Evolutionary conservation across 2,329 filamentous ascomycete species (phyloP), one percentile per base, ranked within the genome.

Genomic region (Epichloe amarillans): DNA sequence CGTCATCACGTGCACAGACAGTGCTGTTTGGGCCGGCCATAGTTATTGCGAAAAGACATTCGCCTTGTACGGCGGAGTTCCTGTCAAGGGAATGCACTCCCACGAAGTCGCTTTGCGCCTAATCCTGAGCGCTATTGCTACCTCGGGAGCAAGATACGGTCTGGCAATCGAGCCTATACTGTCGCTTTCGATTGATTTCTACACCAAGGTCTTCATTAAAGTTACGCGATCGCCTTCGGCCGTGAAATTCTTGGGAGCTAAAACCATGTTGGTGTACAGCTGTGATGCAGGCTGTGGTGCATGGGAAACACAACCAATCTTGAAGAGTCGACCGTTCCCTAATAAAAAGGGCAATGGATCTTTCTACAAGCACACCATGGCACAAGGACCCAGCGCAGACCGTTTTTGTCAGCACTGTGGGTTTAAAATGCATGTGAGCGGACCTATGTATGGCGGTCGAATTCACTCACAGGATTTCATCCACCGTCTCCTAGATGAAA

Each of bases 1-100:
- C 4, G 96, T 90, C 64, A 86, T 98, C 5, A 98, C 93, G 2
- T 98, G 93, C 68, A 98, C 93, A 0, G 93, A 98, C 66, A 90
- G 91, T 10, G 89, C 86, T 10, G 88, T 98, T 2, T 98, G 90
- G 77, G 91, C 91, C 1, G 95, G 91, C 0, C 86, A 88, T 58
- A 88, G 90, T 51, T 98, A 97, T 62, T 83, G 87, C 2, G 93
- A 98, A 66, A 98, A 98, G 72, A 81, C 88, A 3, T 98, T 83
- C 65, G 83, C 91, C 1, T 74, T 95, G n/a, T 98, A 98, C 62
- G 93, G 93, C 3, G 93, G 93, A 36, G 72, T 90, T 15, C 88
- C 93, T 0, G 70, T 91, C 53, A 95, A 95, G 68, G 90, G 89
- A 0, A 73, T 79, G 47, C 83, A 88, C 62, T 91, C 85, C 23